phyloP scores from a whole-genome alignment of 148 eudicot genomes.

The Camellia granthamiana region DNA sequence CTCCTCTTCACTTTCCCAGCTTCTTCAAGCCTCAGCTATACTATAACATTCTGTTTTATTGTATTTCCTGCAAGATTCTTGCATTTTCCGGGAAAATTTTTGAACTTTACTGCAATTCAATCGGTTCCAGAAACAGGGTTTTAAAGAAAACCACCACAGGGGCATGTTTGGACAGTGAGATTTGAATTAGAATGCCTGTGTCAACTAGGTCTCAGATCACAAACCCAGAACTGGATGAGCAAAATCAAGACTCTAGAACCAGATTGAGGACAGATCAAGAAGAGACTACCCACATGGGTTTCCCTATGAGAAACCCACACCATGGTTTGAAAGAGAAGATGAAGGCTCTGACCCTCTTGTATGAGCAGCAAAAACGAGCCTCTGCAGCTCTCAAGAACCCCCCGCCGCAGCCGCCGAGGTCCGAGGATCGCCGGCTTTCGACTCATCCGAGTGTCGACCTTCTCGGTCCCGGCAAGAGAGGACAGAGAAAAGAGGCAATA shows the following conservation, averaged over 20 bases:
- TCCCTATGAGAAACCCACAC: too few species aligned
- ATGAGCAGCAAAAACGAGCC: conserved; percentile 73
- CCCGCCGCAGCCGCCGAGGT: too few species aligned
- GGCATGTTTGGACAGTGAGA: conserved; percentile 38
- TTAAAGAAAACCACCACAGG: conserved; percentile 22
- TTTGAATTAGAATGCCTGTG: conserved; percentile 59
- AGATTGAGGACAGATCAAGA: conserved; percentile 19
- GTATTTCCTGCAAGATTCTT: conserved; percentile 6
- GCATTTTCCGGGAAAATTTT: not conserved
- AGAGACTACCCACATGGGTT: conserved; percentile 70
- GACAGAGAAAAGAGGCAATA: not conserved
- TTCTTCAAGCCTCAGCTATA: conserved; percentile 4
- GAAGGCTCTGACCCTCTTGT: conserved; percentile 46
- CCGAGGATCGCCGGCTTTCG: too few species aligned
- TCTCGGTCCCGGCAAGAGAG: too few species aligned
- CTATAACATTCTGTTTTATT: conserved; percentile 12
- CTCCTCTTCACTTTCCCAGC: conserved; percentile 7
- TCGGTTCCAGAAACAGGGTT: conserved; percentile 31
- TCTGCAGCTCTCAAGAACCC: conserved; percentile 32
- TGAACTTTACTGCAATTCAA: conserved; percentile 10
- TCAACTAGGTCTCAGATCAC: conserved; percentile 72
- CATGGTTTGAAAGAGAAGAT: too few species aligned
- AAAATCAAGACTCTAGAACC: conserved; percentile 17
- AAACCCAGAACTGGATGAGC: conserved; percentile 30
- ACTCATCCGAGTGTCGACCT: too few species aligned